Evolutionary conservation across 2,329 filamentous ascomycete genomes (phyloP), one percentile per base, ranked within the genome.

Genomic region (Exserohilum turcica): DNA sequence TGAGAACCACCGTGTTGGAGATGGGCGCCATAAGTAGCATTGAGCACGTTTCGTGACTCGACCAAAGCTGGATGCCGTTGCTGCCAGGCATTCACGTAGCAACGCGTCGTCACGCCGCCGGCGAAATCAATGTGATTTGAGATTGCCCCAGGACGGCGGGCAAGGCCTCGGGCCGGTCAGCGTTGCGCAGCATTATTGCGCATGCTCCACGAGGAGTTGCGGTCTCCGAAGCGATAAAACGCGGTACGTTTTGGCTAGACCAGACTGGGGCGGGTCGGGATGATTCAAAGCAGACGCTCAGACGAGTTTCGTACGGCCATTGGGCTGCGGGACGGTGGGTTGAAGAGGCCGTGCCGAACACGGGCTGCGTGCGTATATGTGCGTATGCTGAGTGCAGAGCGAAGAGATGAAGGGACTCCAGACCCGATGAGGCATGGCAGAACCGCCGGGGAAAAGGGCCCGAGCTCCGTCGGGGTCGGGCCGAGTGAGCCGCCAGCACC

Each of bases 191-290:
- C 37, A 27, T 48, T 48, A 33, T 35, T 2, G 19, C 37, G 29
- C 16, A 13, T 35, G 46, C 24, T 48, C 46, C 37, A 36, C 15
- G 29, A 32, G 27, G 37, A 24, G 46, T 42, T 42, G 46, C 46
- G 46, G 28, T 28, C 37, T 42, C 46, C 37, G 46, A 33, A 27
- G 46, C 29, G 28, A 24, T 37, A 40, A 48, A 48, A 48, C 46
- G 28, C 46, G 35, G 36, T 27, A 33, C 37, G 46, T 48, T 48
- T 48, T 24, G 37, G 6, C 29, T 48, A 33, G 37, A 15, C 16
- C 37, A 21, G 24, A 28, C 28, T 19, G 6, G 43, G 46, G 21
- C 5, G 12, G 6, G n/a, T 24, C 13, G 37, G 15, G 10, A 12
- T 18, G 21, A 36, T 35, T 18, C 29, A 38, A 24, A 31, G 29